Percentiles rank a stretch among this genome's conserved stretches.
These are phyloP conservation scores for Zoysia japonica DNA, from an alignment of 176 grass and related monocot genomes.

Conservation along the genomic window DNA sequence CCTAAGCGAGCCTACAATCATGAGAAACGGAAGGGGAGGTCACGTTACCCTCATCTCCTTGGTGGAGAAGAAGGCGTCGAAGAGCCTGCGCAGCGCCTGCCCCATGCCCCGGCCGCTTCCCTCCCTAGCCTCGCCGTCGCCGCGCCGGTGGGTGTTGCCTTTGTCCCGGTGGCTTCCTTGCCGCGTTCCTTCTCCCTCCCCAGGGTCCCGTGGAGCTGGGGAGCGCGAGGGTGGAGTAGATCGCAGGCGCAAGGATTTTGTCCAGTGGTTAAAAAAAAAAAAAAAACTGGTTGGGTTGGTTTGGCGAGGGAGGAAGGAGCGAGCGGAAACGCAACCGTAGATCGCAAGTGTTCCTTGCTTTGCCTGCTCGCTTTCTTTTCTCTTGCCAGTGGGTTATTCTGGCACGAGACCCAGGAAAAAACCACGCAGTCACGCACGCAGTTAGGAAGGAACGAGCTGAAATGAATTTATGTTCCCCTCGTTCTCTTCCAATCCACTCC, in stretches of 20 bases:
- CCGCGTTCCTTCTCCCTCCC: neutral
- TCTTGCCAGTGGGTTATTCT: neutral
- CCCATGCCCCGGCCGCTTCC: conserved; percentile 55
- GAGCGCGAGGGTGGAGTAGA: conserved; percentile 2
- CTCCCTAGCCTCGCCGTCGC: neutral
- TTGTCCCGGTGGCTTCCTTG: conserved; percentile 4
- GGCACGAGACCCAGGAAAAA: conserved; percentile 15
- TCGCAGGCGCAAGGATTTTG: conserved; percentile 12
- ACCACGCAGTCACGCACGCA: neutral
- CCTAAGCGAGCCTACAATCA: neutral
- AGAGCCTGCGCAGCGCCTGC: conserved; percentile 87
- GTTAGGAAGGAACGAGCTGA: no score
- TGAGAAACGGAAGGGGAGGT: neutral
- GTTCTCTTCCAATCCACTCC: no score
- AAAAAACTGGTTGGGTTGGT: conserved; percentile 22
- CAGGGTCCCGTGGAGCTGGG: conserved; percentile 1
- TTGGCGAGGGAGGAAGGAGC: conserved; percentile 10
- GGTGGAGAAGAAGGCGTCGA: conserved; percentile 89
- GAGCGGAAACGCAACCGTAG: neutral
- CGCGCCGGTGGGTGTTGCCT: conserved; percentile 13
- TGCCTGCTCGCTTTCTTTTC: neutral
- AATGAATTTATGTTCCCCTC: no score
- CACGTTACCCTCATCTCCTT: conserved; percentile 81
- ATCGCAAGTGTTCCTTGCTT: neutral
- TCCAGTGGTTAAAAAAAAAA: no score